A percentile compares a stretch with the other conserved stretches of the same genome.
Evolutionary conservation across 1,284 basidiomycete species (phyloP).

Genomic region (Sporisorium scitamineum): DNA sequence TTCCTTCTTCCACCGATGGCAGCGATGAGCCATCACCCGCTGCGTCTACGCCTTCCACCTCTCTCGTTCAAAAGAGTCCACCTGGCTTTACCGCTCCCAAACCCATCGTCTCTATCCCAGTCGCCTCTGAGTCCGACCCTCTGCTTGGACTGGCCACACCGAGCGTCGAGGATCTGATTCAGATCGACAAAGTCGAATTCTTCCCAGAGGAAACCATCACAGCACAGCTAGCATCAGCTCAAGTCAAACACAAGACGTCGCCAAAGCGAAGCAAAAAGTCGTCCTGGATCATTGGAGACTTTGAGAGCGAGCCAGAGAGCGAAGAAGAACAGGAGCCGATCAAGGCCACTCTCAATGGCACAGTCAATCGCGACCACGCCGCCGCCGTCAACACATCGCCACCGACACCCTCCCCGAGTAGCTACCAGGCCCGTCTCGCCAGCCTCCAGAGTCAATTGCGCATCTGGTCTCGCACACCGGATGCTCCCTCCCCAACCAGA

Average conservation of each 20-base stretch:
- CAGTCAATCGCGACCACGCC: constrained; percentile 7
- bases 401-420: constrained; percentile 13
- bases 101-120: constrained; percentile 32
- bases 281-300: constrained; percentile 50
- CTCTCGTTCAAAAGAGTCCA: constrained; percentile 37
- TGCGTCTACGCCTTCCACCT: constrained; percentile 38
- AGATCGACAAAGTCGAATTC: constrained; percentile 44
- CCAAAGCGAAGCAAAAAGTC: constrained; percentile 35
- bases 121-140: constrained; percentile 33
- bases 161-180: constrained; percentile 48
- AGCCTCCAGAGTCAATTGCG: constrained; percentile 45
- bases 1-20: constrained; percentile 38
- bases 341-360: not conserved
- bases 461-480: constrained; percentile 36
- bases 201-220: constrained; percentile 38
- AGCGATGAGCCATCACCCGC: constrained; percentile 36
- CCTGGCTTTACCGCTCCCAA: constrained; percentile 32
- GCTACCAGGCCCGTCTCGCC: constrained; percentile 46
- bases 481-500: not conserved
- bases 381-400: constrained; percentile 25
- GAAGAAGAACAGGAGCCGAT: constrained; percentile 23
- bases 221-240: constrained; percentile 13
- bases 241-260: constrained; percentile 25
- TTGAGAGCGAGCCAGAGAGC: constrained; percentile 43
- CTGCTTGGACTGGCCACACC: constrained; percentile 27